These are phyloP conservation scores for Tetracladium setigerum DNA, from an alignment of 495 filamentous ascomycete species.

Conservation along the genomic window DNA sequence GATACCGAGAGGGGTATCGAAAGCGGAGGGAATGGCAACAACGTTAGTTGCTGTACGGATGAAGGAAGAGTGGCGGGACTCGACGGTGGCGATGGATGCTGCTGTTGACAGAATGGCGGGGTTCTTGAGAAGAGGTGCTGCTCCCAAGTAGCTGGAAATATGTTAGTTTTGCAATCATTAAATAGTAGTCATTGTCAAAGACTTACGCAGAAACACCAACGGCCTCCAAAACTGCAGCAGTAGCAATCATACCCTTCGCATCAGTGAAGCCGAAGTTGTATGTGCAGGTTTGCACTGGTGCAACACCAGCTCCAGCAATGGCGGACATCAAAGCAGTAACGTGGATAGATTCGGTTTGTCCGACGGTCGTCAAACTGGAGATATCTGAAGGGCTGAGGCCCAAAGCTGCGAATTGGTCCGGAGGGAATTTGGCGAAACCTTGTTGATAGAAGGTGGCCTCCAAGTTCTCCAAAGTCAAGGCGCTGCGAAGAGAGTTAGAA, in stretches of 20 bases:
- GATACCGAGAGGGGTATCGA: slow-evolving; percentile 48
- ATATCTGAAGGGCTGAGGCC: slow-evolving; percentile 44
- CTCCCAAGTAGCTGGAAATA: slow-evolving; percentile 40
- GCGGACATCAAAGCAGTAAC: slow-evolving; percentile 47
- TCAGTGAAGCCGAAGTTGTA: slow-evolving; percentile 50
- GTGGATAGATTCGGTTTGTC: slow-evolving; percentile 48
- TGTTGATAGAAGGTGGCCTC: slow-evolving; percentile 46
- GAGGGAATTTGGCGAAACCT: slow-evolving; percentile 47
- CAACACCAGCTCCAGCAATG: slow-evolving; percentile 36
- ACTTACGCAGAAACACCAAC: slow-evolving; percentile 50
- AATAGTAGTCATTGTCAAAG: background rate
- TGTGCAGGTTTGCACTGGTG: slow-evolving; percentile 43
- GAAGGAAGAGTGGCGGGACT: slow-evolving; percentile 53
- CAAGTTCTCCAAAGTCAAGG: slow-evolving; percentile 41
- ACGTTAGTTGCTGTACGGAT: slow-evolving; percentile 42
- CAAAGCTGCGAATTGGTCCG: slow-evolving; percentile 40
- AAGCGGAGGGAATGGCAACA: slow-evolving; percentile 45
- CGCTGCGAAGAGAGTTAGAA: slow-evolving; percentile 12
- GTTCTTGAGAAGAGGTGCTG: slow-evolving; percentile 47
- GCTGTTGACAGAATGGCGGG: slow-evolving; percentile 50
- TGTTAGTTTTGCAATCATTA: background rate
- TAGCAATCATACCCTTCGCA: slow-evolving; percentile 40
- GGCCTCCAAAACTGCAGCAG: slow-evolving; percentile 48
- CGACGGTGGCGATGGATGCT: slow-evolving; percentile 53
- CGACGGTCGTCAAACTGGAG: slow-evolving; percentile 42